Evolutionary conservation across 257 asterid genomes (phyloP).

Genomic region (Nicotiana otophora): DNA sequence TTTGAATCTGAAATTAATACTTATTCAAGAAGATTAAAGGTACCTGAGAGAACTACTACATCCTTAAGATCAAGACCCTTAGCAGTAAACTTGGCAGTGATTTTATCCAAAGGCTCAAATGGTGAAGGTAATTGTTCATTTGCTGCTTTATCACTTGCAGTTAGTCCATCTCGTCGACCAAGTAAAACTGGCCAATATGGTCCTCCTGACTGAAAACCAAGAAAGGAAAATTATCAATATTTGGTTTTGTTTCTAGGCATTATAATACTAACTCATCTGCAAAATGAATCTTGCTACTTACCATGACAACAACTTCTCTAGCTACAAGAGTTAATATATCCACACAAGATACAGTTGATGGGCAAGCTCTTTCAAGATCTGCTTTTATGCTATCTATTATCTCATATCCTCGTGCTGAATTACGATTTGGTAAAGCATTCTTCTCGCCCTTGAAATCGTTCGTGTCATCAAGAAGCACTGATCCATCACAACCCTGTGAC

Average conservation of each 20-base stretch:
- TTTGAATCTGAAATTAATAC: not conserved
- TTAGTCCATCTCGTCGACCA: conserved; percentile 40
- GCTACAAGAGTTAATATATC: conserved; percentile 53
- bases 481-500: conserved; percentile 72
- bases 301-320: conserved; percentile 61
- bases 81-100: conserved; percentile 37
- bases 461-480: conserved; percentile 69
- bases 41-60: conserved; percentile 71
- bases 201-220: conserved; percentile 50
- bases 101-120: conserved; percentile 48
- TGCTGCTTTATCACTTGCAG: conserved; percentile 57
- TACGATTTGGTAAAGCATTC: conserved; percentile 56
- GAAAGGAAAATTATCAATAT: not conserved
- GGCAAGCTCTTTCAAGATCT: conserved; percentile 55
- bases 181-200: conserved; percentile 28
- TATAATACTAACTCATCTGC: not conserved
- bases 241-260: not conserved
- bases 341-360: conserved; percentile 38
- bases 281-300: conserved; percentile 9
- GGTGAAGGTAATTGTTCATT: conserved; percentile 71
- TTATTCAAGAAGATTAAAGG: not conserved
- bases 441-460: conserved; percentile 58
- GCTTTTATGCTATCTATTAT: conserved; percentile 58
- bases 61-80: conserved; percentile 72
- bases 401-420: conserved; percentile 62